Conservation (phyloP, 108 stramenopile species). For the Hondaea fermentalgiana region DNA sequence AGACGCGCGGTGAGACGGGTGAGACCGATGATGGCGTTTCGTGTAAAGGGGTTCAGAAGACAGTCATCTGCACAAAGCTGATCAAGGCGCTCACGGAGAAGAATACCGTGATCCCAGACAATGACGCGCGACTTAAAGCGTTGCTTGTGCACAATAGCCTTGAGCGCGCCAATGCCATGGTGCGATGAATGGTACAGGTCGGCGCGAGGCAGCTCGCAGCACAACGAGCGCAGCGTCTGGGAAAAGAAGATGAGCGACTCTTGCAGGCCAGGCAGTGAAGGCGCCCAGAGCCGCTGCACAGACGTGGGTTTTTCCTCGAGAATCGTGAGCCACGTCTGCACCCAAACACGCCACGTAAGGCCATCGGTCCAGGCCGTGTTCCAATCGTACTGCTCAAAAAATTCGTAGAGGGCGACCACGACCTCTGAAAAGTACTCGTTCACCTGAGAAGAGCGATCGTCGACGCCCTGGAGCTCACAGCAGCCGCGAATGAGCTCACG, state of each 20-base stretch:
- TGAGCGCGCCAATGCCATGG: neutral
- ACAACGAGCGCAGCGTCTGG: neutral
- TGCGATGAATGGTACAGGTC: neutral
- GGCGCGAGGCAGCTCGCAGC: neutral
- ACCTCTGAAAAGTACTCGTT: slow-evolving; percentile 11
- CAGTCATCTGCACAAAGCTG: neutral
- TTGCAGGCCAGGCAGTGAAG: neutral
- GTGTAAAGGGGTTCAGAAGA: neutral
- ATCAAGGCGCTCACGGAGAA: slow-evolving; percentile 2
- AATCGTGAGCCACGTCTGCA: slow-evolving; percentile 10
- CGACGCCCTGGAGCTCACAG: slow-evolving; percentile 13
- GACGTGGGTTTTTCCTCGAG: slow-evolving; percentile 1
- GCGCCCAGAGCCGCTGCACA: neutral
- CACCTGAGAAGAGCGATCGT: neutral
- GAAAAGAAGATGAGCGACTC: slow-evolving; percentile 16
- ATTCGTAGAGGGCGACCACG: slow-evolving; percentile 1
- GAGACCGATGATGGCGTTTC: neutral
- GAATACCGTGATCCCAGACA: slow-evolving; percentile 9
- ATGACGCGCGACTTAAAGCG: slow-evolving; percentile 14
- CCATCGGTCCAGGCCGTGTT: neutral
- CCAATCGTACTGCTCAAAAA: slow-evolving; percentile 16
- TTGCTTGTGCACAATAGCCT: slow-evolving; percentile 1
- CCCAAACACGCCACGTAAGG: slow-evolving; percentile 10
- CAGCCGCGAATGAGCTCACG: slow-evolving; percentile 11
- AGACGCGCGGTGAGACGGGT: neutral